phyloP scores from a whole-genome alignment of 2,329 filamentous ascomycete species.

The Fusarium robinianum region DNA sequence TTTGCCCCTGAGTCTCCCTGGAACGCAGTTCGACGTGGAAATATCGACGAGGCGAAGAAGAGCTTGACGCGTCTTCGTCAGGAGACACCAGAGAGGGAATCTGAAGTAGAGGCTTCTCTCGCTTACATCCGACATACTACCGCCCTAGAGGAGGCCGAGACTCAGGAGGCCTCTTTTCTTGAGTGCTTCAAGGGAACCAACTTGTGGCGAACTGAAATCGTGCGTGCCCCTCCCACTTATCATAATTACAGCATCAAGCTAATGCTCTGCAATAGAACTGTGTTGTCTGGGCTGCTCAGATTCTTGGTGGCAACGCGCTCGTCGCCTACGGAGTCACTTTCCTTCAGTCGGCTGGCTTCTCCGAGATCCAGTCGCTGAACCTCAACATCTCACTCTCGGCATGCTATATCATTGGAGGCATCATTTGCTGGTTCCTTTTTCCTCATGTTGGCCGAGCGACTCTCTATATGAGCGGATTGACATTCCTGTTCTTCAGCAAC shows the following conservation, averaged over 20 bases:
- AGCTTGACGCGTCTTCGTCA: slow-evolving; percentile 33
- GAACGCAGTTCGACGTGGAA: slow-evolving; percentile 39
- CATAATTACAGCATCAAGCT: not conserved
- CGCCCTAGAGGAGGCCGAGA: slow-evolving; percentile 44
- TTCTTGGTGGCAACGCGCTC: slow-evolving; percentile 43
- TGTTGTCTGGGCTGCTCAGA: slow-evolving; percentile 46
- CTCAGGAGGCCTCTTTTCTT: slow-evolving; percentile 41
- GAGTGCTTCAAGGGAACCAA: slow-evolving; percentile 53
- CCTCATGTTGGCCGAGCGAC: slow-evolving; percentile 46
- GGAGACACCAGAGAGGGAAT: slow-evolving; percentile 29
- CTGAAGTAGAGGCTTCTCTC: slow-evolving; percentile 29
- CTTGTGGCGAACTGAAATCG: slow-evolving; percentile 46
- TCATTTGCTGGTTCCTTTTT: slow-evolving; percentile 48
- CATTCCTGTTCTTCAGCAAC: slow-evolving; percentile 46
- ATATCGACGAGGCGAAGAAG: slow-evolving; percentile 33
- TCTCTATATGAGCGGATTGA: slow-evolving; percentile 47
- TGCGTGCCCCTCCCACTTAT: slow-evolving; percentile 2
- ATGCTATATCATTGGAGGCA: slow-evolving; percentile 46
- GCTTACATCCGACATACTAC: slow-evolving; percentile 26
- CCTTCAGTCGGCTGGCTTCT: slow-evolving; percentile 45
- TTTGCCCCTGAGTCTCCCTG: slow-evolving; percentile 38
- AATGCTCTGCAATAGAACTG: slow-evolving; percentile 33
- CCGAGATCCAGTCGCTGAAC: slow-evolving; percentile 43
- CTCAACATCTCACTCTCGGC: slow-evolving; percentile 47
- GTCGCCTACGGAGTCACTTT: slow-evolving; percentile 46